Conservation (phyloP, 352 stramenopile species). For the Phytophthora melonis region DNA sequence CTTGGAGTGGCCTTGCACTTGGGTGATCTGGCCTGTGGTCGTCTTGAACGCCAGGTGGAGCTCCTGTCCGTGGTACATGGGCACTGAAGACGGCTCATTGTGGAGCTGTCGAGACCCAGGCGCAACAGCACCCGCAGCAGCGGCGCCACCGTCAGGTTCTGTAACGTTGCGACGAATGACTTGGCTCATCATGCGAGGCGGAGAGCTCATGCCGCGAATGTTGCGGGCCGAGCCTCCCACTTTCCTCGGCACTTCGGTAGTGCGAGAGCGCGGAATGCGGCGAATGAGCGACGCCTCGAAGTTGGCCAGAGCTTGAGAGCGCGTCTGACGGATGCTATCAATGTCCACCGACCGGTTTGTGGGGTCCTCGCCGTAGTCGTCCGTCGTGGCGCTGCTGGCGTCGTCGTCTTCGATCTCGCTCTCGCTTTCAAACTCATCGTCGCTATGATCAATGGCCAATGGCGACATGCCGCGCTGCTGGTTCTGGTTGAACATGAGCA, state of each 20-base stretch:
- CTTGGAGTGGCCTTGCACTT: constrained; percentile 60
- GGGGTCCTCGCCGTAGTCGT: constrained; percentile 36
- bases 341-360: constrained; percentile 51
- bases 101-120: background rate
- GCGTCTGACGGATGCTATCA: constrained; percentile 46
- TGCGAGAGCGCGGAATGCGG: constrained; percentile 38
- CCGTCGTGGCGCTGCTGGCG: constrained; percentile 46
- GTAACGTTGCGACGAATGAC: constrained; percentile 44
- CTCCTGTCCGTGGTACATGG: constrained; percentile 65
- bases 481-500: constrained; percentile 36
- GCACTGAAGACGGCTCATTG: constrained; percentile 29
- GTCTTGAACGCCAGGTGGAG: constrained; percentile 66
- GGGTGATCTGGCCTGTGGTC: constrained; percentile 46
- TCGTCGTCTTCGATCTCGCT: constrained; percentile 46
- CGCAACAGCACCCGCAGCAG: background rate
- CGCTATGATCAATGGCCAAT: constrained; percentile 16
- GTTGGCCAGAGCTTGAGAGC: constrained; percentile 38
- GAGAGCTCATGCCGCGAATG: constrained; percentile 60
- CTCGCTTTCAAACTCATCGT: constrained; percentile 41
- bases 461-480: constrained; percentile 25
- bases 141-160: constrained; percentile 19
- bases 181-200: constrained; percentile 55
- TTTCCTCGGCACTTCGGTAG: constrained; percentile 35
- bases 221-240: constrained; percentile 41
- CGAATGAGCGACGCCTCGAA: constrained; percentile 55